Evolutionary conservation across 179 eudicot species (phyloP).

Genomic region (Actinidia arguta): DNA sequence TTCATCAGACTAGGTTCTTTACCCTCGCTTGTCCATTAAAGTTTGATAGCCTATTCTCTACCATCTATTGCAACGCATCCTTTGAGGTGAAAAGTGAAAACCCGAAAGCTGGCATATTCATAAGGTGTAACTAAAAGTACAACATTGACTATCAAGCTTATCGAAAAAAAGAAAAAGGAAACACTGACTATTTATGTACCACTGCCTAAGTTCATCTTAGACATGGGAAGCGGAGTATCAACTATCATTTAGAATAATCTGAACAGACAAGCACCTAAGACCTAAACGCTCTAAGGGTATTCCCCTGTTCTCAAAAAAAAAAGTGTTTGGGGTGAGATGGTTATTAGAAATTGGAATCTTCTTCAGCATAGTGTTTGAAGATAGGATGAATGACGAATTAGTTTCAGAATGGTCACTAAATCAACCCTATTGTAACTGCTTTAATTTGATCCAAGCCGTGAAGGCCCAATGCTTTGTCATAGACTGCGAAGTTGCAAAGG

Average conservation of each 20-base stretch:
- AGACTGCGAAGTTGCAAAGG: background rate
- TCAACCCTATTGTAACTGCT: background rate
- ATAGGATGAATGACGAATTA: background rate
- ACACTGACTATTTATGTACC: background rate
- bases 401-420: background rate
- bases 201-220: background rate
- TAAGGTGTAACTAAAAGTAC: no score
- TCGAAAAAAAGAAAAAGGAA: no score
- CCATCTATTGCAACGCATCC: no score
- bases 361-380: background rate
- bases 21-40: no score
- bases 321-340: background rate
- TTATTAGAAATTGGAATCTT: background rate
- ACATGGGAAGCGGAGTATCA: background rate
- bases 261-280: background rate
- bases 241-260: background rate
- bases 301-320: background rate
- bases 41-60: no score
- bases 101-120: no score
- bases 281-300: background rate
- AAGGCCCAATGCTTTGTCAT: background rate
- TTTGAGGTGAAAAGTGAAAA: background rate
- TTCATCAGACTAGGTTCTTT: no score
- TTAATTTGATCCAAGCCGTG: background rate
- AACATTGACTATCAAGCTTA: no score